phyloP scores from a whole-genome alignment of 2,329 filamentous ascomycete genomes.

The Chaetothyriales sp. region DNA sequence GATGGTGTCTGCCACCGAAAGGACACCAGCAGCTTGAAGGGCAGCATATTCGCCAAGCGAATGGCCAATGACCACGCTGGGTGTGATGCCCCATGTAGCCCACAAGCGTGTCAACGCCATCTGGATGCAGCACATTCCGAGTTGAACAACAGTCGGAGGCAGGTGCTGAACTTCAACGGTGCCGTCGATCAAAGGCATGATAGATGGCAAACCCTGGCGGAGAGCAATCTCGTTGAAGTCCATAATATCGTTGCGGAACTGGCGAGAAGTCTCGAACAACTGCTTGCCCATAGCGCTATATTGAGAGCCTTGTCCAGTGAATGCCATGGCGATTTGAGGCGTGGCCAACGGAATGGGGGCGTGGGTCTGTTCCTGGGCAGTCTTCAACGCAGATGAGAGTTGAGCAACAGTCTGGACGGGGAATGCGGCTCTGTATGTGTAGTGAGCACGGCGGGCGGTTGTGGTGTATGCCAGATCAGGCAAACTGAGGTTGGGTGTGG shows the following conservation, averaged over 20 bases:
- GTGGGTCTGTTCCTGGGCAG: slow-evolving; percentile 17
- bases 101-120: slow-evolving; percentile 28
- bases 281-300: slow-evolving; percentile 27
- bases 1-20: slow-evolving; percentile 26
- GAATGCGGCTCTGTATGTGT: slow-evolving; percentile 26
- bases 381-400: slow-evolving; percentile 21
- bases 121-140: slow-evolving; percentile 27
- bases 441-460: slow-evolving; percentile 42
- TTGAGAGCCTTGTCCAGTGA: slow-evolving; percentile 29
- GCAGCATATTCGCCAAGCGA: slow-evolving; percentile 32
- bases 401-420: slow-evolving; percentile 20
- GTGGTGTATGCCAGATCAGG: slow-evolving; percentile 52
- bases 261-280: slow-evolving; percentile 22
- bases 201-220: slow-evolving; percentile 25
- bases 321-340: slow-evolving; percentile 24
- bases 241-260: slow-evolving; percentile 23
- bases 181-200: slow-evolving; percentile 25
- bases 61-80: slow-evolving; percentile 29
- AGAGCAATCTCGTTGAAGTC: slow-evolving; percentile 23
- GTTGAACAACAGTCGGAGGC: slow-evolving; percentile 23
- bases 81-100: slow-evolving; percentile 25
- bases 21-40: slow-evolving; percentile 26
- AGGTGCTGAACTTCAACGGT: slow-evolving; percentile 22
- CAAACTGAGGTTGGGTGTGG: slow-evolving; percentile 38
- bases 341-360: slow-evolving; percentile 20